phyloP scores from a whole-genome alignment of 1,284 basidiomycete genomes.

The Acaromyces ingoldii region DNA sequence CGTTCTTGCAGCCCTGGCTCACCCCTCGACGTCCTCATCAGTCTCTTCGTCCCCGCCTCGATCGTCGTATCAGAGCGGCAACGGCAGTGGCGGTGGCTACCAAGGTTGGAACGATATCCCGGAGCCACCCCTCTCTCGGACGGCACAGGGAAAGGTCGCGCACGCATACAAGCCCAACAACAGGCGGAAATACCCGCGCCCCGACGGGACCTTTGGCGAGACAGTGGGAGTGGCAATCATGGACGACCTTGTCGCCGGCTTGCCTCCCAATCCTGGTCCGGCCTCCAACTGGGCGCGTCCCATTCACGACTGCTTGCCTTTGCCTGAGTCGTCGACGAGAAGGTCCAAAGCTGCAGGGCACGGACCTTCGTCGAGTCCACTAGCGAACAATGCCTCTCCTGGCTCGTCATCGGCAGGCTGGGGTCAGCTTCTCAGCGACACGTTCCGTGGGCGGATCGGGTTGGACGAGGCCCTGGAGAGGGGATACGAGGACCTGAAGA shows the following conservation, averaged over 20 bases:
- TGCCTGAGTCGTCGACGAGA: conserved; percentile 7
- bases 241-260: conserved; percentile 39
- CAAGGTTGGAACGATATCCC: conserved; percentile 41
- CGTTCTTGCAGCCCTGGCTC: no score
- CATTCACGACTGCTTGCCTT: conserved; percentile 39
- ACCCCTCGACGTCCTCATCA: not conserved
- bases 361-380: not conserved
- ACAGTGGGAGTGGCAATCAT: conserved; percentile 7
- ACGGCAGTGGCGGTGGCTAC: no score
- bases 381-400: not conserved
- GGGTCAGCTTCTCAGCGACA: conserved; percentile 8
- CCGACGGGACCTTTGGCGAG: not conserved
- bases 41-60: no score
- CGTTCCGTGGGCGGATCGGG: conserved; percentile 8
- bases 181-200: not conserved
- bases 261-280: conserved; percentile 39
- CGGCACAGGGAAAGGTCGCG: conserved; percentile 24
- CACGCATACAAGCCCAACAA: conserved; percentile 23
- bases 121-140: conserved; percentile 6
- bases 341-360: not conserved
- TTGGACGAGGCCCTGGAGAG: conserved; percentile 15
- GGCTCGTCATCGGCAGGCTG: conserved; percentile 1
- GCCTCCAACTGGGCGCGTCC: conserved; percentile 47
- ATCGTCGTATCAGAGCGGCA: no score
- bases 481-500: conserved; percentile 16